These are phyloP conservation scores for Nicotiana otophora DNA, from an alignment of 257 asterid species.

Conservation along the genomic window DNA sequence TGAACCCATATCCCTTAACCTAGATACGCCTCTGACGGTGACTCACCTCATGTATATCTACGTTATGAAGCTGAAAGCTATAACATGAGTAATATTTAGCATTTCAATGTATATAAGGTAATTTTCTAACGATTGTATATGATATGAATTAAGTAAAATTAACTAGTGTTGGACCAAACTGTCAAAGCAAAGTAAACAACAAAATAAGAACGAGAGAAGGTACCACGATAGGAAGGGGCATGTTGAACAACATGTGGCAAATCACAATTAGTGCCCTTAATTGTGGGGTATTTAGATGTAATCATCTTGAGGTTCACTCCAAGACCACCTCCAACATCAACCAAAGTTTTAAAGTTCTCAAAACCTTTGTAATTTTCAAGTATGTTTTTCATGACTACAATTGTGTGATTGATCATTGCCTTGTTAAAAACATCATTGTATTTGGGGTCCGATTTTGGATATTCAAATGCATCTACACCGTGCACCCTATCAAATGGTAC, in stretches of 20 bases:
- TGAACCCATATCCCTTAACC: too few relatives aligned
- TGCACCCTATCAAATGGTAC: conserved; percentile 26
- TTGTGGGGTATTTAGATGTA: conserved; percentile 25
- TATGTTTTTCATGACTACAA: conserved; percentile 19
- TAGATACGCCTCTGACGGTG: too few relatives aligned
- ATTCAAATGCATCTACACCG: conserved; percentile 28
- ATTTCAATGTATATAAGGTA: too few relatives aligned
- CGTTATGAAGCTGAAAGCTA: too few relatives aligned
- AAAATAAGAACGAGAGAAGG: neutral
- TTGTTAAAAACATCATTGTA: conserved; percentile 26
- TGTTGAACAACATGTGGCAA: conserved; percentile 29
- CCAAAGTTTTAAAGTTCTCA: conserved; percentile 19
- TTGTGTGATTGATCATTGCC: conserved; percentile 28
- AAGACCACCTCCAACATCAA: conserved; percentile 46
- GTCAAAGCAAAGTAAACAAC: too few relatives aligned
- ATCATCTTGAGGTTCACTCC: conserved; percentile 31
- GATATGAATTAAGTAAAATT: too few relatives aligned
- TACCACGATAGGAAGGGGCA: conserved; percentile 35
- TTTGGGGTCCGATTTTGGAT: conserved; percentile 16
- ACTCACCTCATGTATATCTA: too few relatives aligned
- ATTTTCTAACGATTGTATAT: too few relatives aligned
- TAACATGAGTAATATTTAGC: too few relatives aligned
- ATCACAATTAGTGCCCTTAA: conserved; percentile 38
- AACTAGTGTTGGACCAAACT: too few relatives aligned
- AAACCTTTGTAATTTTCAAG: conserved; percentile 32